Conservation (phyloP, 257 asterid species). For the Petrea volubilis region DNA sequence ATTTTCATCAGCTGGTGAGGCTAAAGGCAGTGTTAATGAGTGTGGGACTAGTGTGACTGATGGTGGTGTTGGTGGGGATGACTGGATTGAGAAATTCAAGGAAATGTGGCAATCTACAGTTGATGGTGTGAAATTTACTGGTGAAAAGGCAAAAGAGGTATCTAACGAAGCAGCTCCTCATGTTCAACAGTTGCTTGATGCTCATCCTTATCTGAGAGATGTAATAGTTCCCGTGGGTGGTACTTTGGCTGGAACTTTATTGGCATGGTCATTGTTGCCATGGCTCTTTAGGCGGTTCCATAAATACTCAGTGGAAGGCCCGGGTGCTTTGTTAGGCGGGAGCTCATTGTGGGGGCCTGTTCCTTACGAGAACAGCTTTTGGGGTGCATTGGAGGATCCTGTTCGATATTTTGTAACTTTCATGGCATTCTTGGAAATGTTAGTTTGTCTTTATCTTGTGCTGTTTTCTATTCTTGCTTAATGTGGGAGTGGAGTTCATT, state of each 20-base stretch:
- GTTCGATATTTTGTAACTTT: conserved; percentile 68
- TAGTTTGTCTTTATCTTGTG: conserved; percentile 29
- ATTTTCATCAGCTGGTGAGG: conserved; percentile 47
- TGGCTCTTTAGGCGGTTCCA: conserved; percentile 70
- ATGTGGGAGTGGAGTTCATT: background rate
- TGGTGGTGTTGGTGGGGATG: conserved; percentile 52
- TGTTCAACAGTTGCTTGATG: conserved; percentile 66
- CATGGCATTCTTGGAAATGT: conserved; percentile 82
- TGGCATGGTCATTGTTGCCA: conserved; percentile 90
- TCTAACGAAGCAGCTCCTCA: conserved; percentile 56
- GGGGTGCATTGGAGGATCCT: conserved; percentile 94
- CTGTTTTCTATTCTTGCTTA: conserved; percentile 3
- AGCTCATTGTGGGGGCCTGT: conserved; percentile 70
- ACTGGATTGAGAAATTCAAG: conserved; percentile 61
- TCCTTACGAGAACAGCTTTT: conserved; percentile 84
- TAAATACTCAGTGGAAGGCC: conserved; percentile 63
- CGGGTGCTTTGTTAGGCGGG: conserved; percentile 57
- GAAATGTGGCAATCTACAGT: conserved; percentile 54
- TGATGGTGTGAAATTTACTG: conserved; percentile 48
- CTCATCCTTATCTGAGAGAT: conserved; percentile 81
- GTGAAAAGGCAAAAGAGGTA: conserved; percentile 64
- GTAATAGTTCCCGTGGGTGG: conserved; percentile 81
- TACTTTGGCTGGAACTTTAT: conserved; percentile 62
- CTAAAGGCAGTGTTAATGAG: conserved; percentile 39
- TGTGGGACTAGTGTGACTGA: conserved; percentile 32